Evolutionary conservation across 2,329 filamentous ascomycete genomes (phyloP), one percentile per base, ranked within the genome.

Genomic region (Paramyrothecium roridum): DNA sequence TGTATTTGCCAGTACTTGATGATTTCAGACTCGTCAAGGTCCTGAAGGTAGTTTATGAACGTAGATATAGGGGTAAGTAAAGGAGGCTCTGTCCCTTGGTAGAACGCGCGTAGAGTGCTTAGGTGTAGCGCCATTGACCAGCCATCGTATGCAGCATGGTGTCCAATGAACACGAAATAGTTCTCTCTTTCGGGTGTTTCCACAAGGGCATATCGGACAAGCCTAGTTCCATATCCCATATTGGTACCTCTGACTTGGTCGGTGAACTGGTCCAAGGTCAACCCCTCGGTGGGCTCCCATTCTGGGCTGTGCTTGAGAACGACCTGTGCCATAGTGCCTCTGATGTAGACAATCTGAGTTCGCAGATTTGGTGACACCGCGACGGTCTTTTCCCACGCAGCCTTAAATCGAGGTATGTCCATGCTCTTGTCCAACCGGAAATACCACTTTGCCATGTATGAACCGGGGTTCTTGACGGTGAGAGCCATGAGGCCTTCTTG

Each of bases 401-500:
- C 51, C 55, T 63, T 63, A 58, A 70, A 68, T 3, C 46, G 54
- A 12, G 34, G 47, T 34, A 63, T 22, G 4, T 67, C 58, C 16
- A 63, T 26, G 16, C 61, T 16, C 8, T 45, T 50, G 1, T 56
- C 21, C 8, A 68, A 58, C 22, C 64, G 12, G 22, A 52, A 55
- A 21, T 46, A 34, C 16, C 26, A 52, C 19, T 48, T 52, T 2
- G 37, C 49, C 23, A 74, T 63, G 49, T 76, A 76, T 1, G 67
- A 67, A 1, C 68, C 71, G 1, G 57, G 45, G 16, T 68, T 61
- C 34, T 65, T 65, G 47, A 59, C 62, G 2, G 70, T 63, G 2
- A 73, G 60, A 1, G 69, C 66, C 37, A 76, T 62, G 3, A 76
- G 62, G 3, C 69, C 70, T n/a, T 55, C 50, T 20, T 55, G 54